phyloP scores from a whole-genome alignment of 805 yeast genomes.

The Wickerhamomyces rabaulensis region DNA sequence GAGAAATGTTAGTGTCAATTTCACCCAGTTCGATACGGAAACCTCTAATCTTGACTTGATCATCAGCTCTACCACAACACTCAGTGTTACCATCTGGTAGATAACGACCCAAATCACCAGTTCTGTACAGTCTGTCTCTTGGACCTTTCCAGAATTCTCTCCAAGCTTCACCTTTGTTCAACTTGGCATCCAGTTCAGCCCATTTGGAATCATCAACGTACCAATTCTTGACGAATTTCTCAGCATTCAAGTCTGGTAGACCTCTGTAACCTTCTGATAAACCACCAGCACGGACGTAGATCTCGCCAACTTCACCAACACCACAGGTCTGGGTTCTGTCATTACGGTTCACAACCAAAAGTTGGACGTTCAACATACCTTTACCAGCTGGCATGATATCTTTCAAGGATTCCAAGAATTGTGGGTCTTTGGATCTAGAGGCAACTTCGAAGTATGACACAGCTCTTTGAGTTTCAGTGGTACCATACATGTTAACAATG shows the following conservation, averaged over 20 bases:
- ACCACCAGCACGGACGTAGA: constrained; percentile 97
- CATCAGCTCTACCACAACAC: constrained; percentile 98
- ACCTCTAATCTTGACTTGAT: constrained; percentile 97
- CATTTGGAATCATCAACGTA: constrained; percentile 66
- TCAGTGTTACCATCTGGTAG: constrained; percentile 97
- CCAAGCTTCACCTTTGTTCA: constrained; percentile 50
- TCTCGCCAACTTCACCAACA: constrained; percentile 98
- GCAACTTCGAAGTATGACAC: constrained; percentile 91
- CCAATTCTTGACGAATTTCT: constrained; percentile 92
- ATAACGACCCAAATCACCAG: constrained; percentile 97
- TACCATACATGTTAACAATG: constrained; percentile 98
- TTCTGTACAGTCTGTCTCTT: constrained; percentile 91
- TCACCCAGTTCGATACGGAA: constrained; percentile 98
- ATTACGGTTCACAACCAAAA: constrained; percentile 86
- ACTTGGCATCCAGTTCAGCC: constrained; percentile 47
- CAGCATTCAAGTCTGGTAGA: constrained; percentile 79
- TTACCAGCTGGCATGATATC: constrained; percentile 98
- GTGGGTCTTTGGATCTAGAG: constrained; percentile 60
- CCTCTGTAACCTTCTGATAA: constrained; percentile 94
- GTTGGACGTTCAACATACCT: constrained; percentile 95
- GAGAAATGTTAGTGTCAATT: constrained; percentile 94
- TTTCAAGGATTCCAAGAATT: constrained; percentile 76
- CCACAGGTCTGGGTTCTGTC: constrained; percentile 91
- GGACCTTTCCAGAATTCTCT: constrained; percentile 86
- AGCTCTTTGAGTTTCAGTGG: constrained; percentile 98